Base-by-base conservation (phyloP, 2,329 filamentous ascomycete species). In the Arachnomyces sp. region DNA sequence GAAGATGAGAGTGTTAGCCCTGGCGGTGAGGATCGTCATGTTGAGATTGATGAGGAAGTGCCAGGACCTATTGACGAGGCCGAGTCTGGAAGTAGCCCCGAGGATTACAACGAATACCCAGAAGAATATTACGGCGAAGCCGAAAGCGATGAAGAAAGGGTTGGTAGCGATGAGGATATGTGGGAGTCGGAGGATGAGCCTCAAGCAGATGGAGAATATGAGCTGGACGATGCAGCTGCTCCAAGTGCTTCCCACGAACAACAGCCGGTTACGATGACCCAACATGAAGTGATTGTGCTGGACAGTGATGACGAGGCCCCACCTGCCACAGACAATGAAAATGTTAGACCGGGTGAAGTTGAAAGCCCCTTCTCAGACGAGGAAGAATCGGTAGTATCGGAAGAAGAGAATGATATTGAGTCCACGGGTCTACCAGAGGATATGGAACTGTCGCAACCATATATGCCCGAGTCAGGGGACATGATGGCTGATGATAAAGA, bases 251-350 rank as follows among this genome's bases (percentile, higher is more conserved):
- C 28, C 11, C 35, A 43, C 8, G 31, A 32, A 11, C 18, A 35
- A 25, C 28, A 42, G 13, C 16, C 42, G 7, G 42, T 43, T 15
- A 49, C 42, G 34, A 48, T 34, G 4, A 39, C 43, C 2, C 48
- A 54, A 12, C 53, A 53, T 12, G 64, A 67, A 44, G 43, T 67
- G 29, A 66, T 67, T 37, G 58, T 66, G 17, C 33, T 67, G 11
- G 64, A 66, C 41, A 66, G 62, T 42, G 61, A 65, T 20, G 59
- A 64, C 37, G 63, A 65, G 37, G 47, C 49, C 32, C 36, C 42
- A 8, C 12, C 42, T 33, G 31, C 20, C 31, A 15, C 30, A 14
- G 13, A 16, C 17, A 34, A 32, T 15, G 32, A 12, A 11, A 5
- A 11, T n/a, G 14, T 25, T 11, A 12, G 12, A 34, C 36, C 4